Evolutionary conservation across 1,139 yeast species (phyloP).

Genomic region (Nematodospora anomalae): DNA sequence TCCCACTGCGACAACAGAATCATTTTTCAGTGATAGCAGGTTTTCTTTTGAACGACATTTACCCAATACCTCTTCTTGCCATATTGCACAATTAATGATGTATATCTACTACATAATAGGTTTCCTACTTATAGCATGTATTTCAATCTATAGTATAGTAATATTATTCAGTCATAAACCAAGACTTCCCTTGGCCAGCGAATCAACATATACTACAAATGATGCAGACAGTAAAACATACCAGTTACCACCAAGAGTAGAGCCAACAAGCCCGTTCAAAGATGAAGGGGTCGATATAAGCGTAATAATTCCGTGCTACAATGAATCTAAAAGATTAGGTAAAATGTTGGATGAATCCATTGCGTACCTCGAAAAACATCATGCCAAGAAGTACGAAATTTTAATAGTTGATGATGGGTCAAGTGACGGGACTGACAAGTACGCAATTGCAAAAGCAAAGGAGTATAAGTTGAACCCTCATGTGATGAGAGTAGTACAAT

Average conservation of each 20-base stretch:
- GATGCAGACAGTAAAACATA: conserved; percentile 21
- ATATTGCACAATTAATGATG: not conserved
- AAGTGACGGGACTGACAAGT: conserved; percentile 71
- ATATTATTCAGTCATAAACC: conserved; percentile 63
- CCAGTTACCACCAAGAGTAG: conserved; percentile 31
- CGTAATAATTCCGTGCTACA: conserved; percentile 87
- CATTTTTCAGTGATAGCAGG: no score
- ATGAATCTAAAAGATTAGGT: conserved; percentile 74
- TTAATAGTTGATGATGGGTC: conserved; percentile 92
- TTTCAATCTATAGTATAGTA: conserved; percentile 40
- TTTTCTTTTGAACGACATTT: no score
- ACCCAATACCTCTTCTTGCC: no score
- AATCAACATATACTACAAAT: conserved; percentile 49
- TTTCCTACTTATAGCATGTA: conserved; percentile 14
- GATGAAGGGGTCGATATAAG: conserved; percentile 51
- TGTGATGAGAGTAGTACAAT: conserved; percentile 63
- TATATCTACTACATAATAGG: conserved; percentile 8
- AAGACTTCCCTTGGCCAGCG: conserved; percentile 52
- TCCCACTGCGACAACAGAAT: no score
- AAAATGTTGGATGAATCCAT: conserved; percentile 79
- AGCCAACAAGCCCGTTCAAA: conserved; percentile 20
- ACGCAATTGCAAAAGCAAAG: conserved; percentile 66
- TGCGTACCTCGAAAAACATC: conserved; percentile 45
- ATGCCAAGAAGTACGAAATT: conserved; percentile 60
- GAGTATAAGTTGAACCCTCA: conserved; percentile 54